Base-by-base conservation (phyloP, 1,139 yeast species). In the Debaryomyces sp. region DNA sequence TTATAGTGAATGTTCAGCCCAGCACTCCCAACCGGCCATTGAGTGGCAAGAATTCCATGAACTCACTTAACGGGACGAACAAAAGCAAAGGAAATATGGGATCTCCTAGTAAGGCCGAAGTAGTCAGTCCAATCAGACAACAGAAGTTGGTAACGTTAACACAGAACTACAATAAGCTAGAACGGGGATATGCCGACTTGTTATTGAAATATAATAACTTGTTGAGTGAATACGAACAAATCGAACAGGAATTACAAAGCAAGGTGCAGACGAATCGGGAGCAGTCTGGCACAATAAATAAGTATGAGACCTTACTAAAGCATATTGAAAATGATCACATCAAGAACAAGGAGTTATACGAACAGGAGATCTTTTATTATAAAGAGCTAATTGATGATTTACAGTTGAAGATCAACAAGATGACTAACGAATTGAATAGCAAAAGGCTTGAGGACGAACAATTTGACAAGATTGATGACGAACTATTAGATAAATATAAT, bases 331-430 rank as follows among this genome's bases (percentile, higher is more conserved):
- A 50, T 8, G 70, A 68, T 29, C 56, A 59, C 46, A 43, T 52
- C n/a, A 63, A 64, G 46, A 63, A 63, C 46, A 65, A 62, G 41
- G 68, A 67, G 17, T 52, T 69, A 15, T 64, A 67, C 41, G 58
- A 58, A n/a, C 65, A 66, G 48, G 74, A 73, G 49, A 55, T 69
- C 7, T 45, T 56, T 13, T 66, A 62, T 50, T 71, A 72, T 55
- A 69, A 72, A 50, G 70, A 67, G 43, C 54, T 65, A 46, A 64
- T 72, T 15, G 63, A 63, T 32, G 71, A 66, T 39, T 62, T 71
- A 45, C 71, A 70, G 48, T 35, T 54, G 15, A 68, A 70, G 47
- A 61, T 70, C 21, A 56, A 59, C 27, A 63, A 61, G 41, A 56
- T 72, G 43, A 57, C 61, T 23, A 51, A 54, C 18, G 72, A 69